Conservation (phyloP, 2,329 filamentous ascomycete species). For the Blastomyces silverae region DNA sequence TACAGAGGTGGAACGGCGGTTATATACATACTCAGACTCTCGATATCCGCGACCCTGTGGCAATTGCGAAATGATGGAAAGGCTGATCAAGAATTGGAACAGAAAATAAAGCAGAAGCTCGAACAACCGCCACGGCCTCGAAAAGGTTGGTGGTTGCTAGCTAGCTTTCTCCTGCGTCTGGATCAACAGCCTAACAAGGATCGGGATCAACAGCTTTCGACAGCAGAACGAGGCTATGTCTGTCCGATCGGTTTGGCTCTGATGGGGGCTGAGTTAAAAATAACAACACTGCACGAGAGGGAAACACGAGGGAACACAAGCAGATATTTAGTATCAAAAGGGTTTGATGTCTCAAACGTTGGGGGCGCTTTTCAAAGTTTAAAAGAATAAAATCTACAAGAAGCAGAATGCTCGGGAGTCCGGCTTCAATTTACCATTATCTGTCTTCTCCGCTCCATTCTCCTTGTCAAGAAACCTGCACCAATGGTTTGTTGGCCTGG, state of each 20-base stretch:
- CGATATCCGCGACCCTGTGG: neutral
- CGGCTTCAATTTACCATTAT: neutral
- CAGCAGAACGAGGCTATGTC: slow-evolving; percentile 2
- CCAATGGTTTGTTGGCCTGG: neutral
- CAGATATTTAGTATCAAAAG: neutral
- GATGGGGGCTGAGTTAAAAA: neutral
- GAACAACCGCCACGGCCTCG: neutral
- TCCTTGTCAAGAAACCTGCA: neutral
- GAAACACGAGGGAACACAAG: neutral
- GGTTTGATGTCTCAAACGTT: neutral
- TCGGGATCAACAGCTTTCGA: too few relatives aligned
- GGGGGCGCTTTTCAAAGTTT: neutral
- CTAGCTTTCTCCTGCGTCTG: too few relatives aligned
- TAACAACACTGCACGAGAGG: neutral
- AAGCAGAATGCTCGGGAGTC: too few relatives aligned
- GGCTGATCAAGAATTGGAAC: neutral
- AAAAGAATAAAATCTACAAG: neutral
- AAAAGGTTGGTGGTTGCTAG: neutral
- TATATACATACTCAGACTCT: neutral
- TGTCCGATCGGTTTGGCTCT: neutral
- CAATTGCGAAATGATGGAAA: neutral
- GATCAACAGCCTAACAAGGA: too few relatives aligned
- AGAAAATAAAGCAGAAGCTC: slow-evolving; percentile 2
- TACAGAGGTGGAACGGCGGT: slow-evolving; percentile 1
- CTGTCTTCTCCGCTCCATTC: neutral